Evolutionary conservation across 208 protist genomes (phyloP).

Genomic region (Wallacemonas collosoma): DNA sequence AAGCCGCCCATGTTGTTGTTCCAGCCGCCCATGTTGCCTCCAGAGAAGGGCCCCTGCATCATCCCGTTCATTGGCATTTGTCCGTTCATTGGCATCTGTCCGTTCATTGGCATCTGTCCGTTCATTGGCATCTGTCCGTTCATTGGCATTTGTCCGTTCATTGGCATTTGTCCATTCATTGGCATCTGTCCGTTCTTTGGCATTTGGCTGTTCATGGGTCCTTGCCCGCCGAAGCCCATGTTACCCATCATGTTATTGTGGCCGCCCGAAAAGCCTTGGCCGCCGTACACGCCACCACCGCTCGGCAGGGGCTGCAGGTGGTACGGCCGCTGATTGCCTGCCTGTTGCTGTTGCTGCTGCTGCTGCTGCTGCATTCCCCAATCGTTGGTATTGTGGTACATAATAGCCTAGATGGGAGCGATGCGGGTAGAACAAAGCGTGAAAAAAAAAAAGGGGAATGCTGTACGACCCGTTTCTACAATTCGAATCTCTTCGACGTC

Average conservation of each 20-base stretch:
- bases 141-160: slow-evolving; percentile 21
- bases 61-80: slow-evolving; percentile 11
- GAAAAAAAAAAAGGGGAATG: not conserved
- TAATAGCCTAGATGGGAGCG: not conserved
- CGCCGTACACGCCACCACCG: slow-evolving; percentile 18
- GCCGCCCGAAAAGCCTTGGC: slow-evolving; percentile 3
- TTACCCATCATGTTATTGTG: slow-evolving; percentile 27
- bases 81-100: slow-evolving; percentile 12
- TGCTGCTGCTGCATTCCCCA: slow-evolving; percentile 32
- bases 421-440: not conserved
- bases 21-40: slow-evolving; percentile 9
- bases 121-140: not conserved
- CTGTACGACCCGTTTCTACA: not conserved
- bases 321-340: slow-evolving; percentile 24
- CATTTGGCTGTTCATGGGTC: slow-evolving; percentile 17
- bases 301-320: slow-evolving; percentile 31
- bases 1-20: slow-evolving; percentile 35
- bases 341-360: slow-evolving; percentile 19
- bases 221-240: slow-evolving; percentile 7
- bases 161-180: not conserved
- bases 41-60: slow-evolving; percentile 14
- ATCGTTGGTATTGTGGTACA: slow-evolving; percentile 19
- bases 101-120: slow-evolving; percentile 24
- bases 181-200: slow-evolving; percentile 17
- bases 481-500: not conserved